Base-by-base conservation (phyloP, 371 early-diverging fungal genomes). In the Mucor plumbeus region DNA sequence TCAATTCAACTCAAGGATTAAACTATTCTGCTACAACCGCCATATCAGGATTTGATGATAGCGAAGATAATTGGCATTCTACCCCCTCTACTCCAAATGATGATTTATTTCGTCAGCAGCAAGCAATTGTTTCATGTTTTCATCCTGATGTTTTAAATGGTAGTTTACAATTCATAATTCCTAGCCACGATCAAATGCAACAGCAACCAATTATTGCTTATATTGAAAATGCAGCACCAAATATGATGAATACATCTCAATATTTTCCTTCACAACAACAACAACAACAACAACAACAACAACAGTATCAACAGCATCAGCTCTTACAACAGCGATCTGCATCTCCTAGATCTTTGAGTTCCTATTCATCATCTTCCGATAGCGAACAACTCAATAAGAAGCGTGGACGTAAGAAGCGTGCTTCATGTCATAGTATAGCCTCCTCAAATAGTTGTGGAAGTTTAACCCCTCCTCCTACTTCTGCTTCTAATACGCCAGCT, bases 391-490 rank as follows among this genome's bases (percentile, higher is more conserved):
- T 64, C 7, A 70, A 67, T 36, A 65, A 63, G 35, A 74, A 67
- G 35, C 67, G 74, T 14, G 76, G 72, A 0, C 67, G 76, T 14
- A 76, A 76, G 65, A 72, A 69, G 64, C 70, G 64, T 43, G 66
- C 48, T n/a, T 39, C 38, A 4, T 47, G 26, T 19, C 47, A 55
- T 48, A 59, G 35, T 36, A 33, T 43, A 19, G 47, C 60, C 19
- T 39, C 53, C 17, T 40, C 53, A 11, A 19, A 17, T 1, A 44
- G 40, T 17, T 26, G 50, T 9, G 50, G 13, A 50, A 50, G 50
- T 11, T 21, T 50, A 13, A 35, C 54, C 1, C 10, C 54, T 19
- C 64, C 62, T n/a, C 31, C 61, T 15, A 39, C 41, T 8, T 55
- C 60, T 17, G 38, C 35, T 5, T 14, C 61, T 26, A 50, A 1